Evolutionary conservation across 495 filamentous ascomycete genomes (phyloP), one percentile per base, ranked within the genome.

Genomic region (Oidiodendron maius): DNA sequence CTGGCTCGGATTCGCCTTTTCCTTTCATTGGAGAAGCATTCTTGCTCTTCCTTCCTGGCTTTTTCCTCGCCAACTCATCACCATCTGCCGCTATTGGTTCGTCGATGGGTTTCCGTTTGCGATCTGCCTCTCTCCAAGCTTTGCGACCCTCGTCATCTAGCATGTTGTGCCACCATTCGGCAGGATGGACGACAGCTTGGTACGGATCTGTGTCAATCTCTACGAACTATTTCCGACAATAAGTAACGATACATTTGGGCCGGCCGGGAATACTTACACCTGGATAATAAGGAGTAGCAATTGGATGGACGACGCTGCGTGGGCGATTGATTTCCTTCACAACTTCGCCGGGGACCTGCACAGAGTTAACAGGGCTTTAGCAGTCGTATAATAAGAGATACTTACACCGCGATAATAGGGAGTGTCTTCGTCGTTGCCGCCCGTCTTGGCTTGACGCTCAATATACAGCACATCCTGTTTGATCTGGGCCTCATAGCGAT

Each of bases 331-430:
- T 51, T 1, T 17, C 11, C 25, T 50, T 52, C 8, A 52, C 21
- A 20, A 36, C 30, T 28, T 43, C 40, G 12, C 37, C 47, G 15
- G 41, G 15, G 17, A 40, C 26, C 49, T 52, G 30, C 13, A 39
- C 11, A 17, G 25, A 20, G 24, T 48, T 52, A 49, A 44, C 1
- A 16, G n/a, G 11, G 12, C 9, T 3, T 40, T 13, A 40, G 26
- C 15, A 28, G 5, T 21, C 8, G 18, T 17, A 43, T 42, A 40
- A 18, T 12, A 11, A 8, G 22, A 28, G 25, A 12, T 6, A 47
- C 53, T 47, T 53, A 53, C 55, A 17, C 32, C 43, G 13, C 24
- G 25, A 28, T 40, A 30, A 10, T 50, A 50, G 15, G 55, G 50
- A 10, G 43, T 46, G 12, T 40, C 18, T 3, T 50, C 40, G 4